Evolutionary conservation across 306 rosid species (phyloP).

Genomic region (Vachellia pachyceras): DNA sequence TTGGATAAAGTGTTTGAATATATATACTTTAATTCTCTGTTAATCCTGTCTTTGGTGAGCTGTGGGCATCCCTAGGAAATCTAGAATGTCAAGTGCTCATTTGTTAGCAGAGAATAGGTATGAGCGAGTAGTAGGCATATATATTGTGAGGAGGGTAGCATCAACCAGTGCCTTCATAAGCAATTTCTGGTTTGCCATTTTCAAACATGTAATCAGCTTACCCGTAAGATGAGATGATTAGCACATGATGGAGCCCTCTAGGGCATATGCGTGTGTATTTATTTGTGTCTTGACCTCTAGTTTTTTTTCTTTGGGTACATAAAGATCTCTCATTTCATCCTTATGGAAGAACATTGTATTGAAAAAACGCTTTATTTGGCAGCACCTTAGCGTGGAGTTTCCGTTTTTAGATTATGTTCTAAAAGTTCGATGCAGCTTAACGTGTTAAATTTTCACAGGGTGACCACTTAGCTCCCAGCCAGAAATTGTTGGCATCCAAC

Average conservation of each 20-base stretch:
- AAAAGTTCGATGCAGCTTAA: slow-evolving; percentile 27
- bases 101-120: neutral
- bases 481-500: slow-evolving; percentile 65
- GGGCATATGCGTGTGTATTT: neutral
- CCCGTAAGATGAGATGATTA: neutral
- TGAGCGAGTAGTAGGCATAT: neutral
- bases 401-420: slow-evolving; percentile 8
- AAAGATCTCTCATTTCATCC: too few relatives aligned
- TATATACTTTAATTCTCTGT: neutral
- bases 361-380: slow-evolving; percentile 11
- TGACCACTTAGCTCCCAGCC: slow-evolving; percentile 62
- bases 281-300: neutral
- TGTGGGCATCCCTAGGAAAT: too few relatives aligned
- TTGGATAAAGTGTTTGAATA: neutral
- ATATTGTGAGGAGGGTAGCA: neutral
- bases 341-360: neutral
- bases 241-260: neutral
- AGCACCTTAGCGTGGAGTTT: neutral
- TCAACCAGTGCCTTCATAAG: neutral
- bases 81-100: slow-evolving; percentile 18
- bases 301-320: too few relatives aligned
- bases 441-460: slow-evolving; percentile 60
- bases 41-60: neutral
- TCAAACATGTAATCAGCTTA: slow-evolving; percentile 9
- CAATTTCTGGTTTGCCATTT: neutral